Conservation (phyloP, 768 basidiomycete genomes). For the Vararia minispora region DNA sequence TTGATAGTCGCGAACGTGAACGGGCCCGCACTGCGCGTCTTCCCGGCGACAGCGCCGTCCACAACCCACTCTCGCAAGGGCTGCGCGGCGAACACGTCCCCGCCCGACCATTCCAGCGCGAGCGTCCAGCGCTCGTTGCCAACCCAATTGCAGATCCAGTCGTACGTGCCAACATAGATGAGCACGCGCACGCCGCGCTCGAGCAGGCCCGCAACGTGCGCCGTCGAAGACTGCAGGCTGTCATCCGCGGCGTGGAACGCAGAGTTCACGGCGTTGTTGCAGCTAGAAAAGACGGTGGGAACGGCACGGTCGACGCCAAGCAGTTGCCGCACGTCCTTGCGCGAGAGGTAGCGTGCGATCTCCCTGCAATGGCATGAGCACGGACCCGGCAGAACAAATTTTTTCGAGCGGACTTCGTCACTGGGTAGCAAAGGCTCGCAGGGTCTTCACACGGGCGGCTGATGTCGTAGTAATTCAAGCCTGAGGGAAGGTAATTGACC, state of each 20-base stretch:
- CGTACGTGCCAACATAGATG: constrained; percentile 65
- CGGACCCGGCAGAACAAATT: constrained; percentile 21
- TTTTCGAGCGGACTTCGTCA: constrained; percentile 1
- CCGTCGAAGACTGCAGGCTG: constrained; percentile 44
- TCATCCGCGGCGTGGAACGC: constrained; percentile 22
- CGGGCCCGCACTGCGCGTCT: constrained; percentile 40
- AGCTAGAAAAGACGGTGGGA: constrained; percentile 51
- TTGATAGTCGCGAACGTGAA: constrained; percentile 55
- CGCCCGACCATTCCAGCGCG: constrained; percentile 61
- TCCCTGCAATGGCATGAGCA: constrained; percentile 29
- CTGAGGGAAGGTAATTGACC: constrained; percentile 13
- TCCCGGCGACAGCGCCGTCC: constrained; percentile 41
- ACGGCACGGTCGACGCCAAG: constrained; percentile 35
- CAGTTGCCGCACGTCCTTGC: constrained; percentile 28
- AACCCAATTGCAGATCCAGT: constrained; percentile 75
- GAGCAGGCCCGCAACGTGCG: constrained; percentile 59
- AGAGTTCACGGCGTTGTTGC: constrained; percentile 42
- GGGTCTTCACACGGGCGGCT: neutral
- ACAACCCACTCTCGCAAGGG: constrained; percentile 53
- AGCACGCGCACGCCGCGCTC: constrained; percentile 68
- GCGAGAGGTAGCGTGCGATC: constrained; percentile 37
- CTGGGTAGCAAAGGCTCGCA: neutral
- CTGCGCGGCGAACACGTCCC: constrained; percentile 34
- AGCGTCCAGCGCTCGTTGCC: constrained; percentile 73
- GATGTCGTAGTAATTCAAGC: constrained; percentile 46